Evolutionary conservation across 148 eudicot species (phyloP).

Genomic region (Pharnaceum exiguum): DNA sequence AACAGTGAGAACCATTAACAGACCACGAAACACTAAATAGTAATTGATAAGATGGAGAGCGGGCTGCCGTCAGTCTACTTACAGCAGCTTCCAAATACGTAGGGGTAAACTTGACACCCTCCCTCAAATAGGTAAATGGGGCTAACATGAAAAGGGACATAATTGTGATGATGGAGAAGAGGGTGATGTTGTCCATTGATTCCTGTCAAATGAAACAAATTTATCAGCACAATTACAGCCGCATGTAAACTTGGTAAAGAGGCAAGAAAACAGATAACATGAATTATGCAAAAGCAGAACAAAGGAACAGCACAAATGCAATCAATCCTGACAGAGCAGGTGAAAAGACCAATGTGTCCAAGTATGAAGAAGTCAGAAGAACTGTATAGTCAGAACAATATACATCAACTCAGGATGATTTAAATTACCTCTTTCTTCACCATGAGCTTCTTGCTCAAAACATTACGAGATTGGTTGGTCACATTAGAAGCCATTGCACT

Average conservation of each 20-base stretch:
- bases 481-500: constrained; percentile 96
- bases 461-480: constrained; percentile 89
- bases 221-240: constrained; percentile 6
- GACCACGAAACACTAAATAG: no score
- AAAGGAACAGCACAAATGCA: neutral
- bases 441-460: constrained; percentile 95
- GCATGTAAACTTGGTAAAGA: neutral
- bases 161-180: constrained; percentile 89
- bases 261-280: neutral
- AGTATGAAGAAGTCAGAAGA: neutral
- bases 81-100: constrained; percentile 73
- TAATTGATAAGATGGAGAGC: no score
- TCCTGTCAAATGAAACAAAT: constrained; percentile 49
- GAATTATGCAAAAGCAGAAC: neutral
- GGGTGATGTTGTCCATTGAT: constrained; percentile 85
- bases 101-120: constrained; percentile 91
- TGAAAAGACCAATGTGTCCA: neutral
- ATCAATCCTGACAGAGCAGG: neutral
- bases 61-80: constrained; percentile 25
- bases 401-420: neutral
- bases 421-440: constrained; percentile 73
- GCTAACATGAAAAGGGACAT: constrained; percentile 83
- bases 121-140: constrained; percentile 61
- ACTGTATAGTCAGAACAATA: neutral
- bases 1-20: no score